Evolutionary conservation across 2,329 filamentous ascomycete genomes (phyloP), one percentile per base, ranked within the genome.

Genomic region (Grosmannia penicillata): DNA sequence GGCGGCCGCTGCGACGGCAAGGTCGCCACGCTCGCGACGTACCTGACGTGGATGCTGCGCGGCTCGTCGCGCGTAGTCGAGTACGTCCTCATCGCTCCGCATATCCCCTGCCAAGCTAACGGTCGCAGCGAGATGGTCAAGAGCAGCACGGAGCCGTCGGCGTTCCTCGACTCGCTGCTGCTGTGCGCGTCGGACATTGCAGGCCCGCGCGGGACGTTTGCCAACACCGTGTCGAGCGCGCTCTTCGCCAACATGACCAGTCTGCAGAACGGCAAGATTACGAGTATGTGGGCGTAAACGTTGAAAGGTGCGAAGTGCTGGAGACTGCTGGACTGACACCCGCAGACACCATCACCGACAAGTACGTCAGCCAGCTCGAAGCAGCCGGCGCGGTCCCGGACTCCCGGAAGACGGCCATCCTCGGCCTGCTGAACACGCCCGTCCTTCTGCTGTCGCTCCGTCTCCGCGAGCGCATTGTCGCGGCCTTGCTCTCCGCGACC

Each of bases 401-500:
- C 4, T 3, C 11, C 4, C 22, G 15, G 17, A 15, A 15, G 5
- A 21, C 19, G 13, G 17, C 43, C 1, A 11, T 43, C 14, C 10
- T 23, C 4, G 44, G 44, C 3, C 44, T 67, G 22, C 51, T 56
- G 17, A 45, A 45, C 21, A 43, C 60, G 17, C 61, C 62, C 0
- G 44, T 51, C 3, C 62, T 65, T 34, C 52, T 56, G 0, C 55
- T 68, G 8, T 56, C 53, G 14, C 64, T 63, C 14, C 50, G 52
- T 18, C 56, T 64, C 19, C 59, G 66, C 37, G 65, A 70, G 45
- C 52, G 48, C 7, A 51, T 68, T 6, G 59, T 69, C 56, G 45
- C 44, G 0, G 43, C 53, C 2, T 43, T 65, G 3, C 43, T 56
- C 8, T 46, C 49, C 7, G 45, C 51, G 1, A 14, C 31, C 9